Conservation (phyloP, 805 yeast genomes). For the Wickerhamomyces hampshirensis region DNA sequence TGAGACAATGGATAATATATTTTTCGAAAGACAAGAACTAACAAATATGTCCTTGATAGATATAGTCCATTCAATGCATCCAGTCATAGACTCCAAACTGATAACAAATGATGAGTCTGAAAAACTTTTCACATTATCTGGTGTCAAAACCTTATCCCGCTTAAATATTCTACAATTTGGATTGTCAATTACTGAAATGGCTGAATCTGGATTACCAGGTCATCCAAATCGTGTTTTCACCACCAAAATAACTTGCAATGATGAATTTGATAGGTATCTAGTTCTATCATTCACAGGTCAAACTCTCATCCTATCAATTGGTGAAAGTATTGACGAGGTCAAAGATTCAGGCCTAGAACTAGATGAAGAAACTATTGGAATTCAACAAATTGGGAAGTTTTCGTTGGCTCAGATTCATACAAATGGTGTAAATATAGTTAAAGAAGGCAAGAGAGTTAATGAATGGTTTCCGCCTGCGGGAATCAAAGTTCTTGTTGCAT, state of each 20-base stretch:
- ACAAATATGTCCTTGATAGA: conserved; percentile 60
- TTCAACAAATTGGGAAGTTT: conserved; percentile 58
- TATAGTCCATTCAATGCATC: conserved; percentile 40
- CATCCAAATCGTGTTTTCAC: conserved; percentile 62
- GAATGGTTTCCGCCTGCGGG: conserved; percentile 89
- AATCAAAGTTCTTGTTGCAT: conserved; percentile 51
- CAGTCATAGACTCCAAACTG: conserved; percentile 42
- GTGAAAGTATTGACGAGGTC: conserved; percentile 76
- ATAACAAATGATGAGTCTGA: conserved; percentile 23
- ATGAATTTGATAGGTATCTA: conserved; percentile 55
- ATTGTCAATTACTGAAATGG: conserved; percentile 54
- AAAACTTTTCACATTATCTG: conserved; percentile 37
- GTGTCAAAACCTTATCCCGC: conserved; percentile 37
- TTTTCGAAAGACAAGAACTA: conserved; percentile 31
- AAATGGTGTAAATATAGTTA: conserved; percentile 57
- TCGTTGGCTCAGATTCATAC: conserved; percentile 71
- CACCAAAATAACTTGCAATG: conserved; percentile 40
- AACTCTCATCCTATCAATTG: conserved; percentile 71
- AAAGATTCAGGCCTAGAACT: conserved; percentile 57
- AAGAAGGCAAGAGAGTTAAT: conserved; percentile 16
- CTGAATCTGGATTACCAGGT: conserved; percentile 71
- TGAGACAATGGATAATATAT: conserved; percentile 28
- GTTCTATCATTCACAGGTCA: conserved; percentile 60
- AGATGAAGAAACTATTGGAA: conserved; percentile 57
- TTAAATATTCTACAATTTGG: conserved; percentile 53